These are phyloP conservation scores for Hypomyces perniciosus DNA, from an alignment of 2,329 filamentous ascomycete species.

Conservation along the genomic window DNA sequence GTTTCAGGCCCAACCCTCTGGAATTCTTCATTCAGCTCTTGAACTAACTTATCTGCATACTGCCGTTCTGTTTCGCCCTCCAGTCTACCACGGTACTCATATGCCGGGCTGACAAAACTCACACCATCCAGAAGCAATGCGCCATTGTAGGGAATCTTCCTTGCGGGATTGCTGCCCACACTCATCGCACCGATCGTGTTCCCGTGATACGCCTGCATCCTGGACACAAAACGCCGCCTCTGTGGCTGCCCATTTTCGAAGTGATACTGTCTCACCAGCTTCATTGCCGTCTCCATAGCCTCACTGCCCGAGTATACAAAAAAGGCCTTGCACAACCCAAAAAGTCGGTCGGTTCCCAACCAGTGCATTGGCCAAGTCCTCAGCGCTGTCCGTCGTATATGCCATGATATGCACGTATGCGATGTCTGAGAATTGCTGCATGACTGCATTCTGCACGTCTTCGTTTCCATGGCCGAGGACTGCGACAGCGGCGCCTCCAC, in stretches of 20 bases:
- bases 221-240: constrained; percentile 34
- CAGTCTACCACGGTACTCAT: constrained; percentile 53
- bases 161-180: constrained; percentile 54
- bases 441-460: constrained; percentile 54
- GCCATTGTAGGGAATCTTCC: constrained; percentile 54
- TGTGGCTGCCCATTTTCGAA: constrained; percentile 33
- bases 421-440: constrained; percentile 51
- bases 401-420: constrained; percentile 35
- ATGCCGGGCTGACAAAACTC: constrained; percentile 60
- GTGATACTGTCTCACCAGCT: constrained; percentile 44
- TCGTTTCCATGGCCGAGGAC: constrained; percentile 58
- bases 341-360: constrained; percentile 30
- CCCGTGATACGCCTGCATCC: constrained; percentile 42
- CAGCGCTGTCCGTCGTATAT: constrained; percentile 46
- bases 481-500: constrained; percentile 57
- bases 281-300: constrained; percentile 44
- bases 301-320: constrained; percentile 29
- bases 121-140: constrained; percentile 35
- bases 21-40: constrained; percentile 64
- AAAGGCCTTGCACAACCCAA: constrained; percentile 33
- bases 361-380: constrained; percentile 30
- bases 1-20: constrained; percentile 55
- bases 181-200: constrained; percentile 57
- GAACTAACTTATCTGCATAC: constrained; percentile 55
- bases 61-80: constrained; percentile 47